Evolutionary conservation across 345 rosid genomes (phyloP), one percentile per base, ranked within the genome.

Genomic region (thale cress (Arabidopsis thaliana)): DNA sequence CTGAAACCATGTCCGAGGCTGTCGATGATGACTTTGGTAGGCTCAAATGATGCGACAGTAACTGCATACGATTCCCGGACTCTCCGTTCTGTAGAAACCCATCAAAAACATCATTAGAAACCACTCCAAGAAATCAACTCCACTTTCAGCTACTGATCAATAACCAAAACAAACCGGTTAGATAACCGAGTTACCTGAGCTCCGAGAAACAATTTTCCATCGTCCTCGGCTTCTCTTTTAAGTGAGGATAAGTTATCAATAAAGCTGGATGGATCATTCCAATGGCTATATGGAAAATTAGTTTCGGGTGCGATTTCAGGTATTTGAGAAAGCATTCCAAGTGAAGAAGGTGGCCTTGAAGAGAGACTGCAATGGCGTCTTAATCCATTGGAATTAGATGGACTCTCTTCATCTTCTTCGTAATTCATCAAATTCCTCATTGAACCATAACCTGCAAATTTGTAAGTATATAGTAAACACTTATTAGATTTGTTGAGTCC

Each of bases 21-120:
- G 78, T 62, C 2, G 84, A 70, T 7, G 74, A 80, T 45, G 89
- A 81, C 79, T 83, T 84, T 0, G 93, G 91, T 80, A 94, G 82
- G 83, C 95, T 89, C 85, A 85, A 73, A 57, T 86, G 98, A 72
- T 85, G 97, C 10, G 87, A 83, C 67, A 91, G 76, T 49, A 79
- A 73, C 65, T 79, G 72, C 68, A 80, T 45, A 24, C 83, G 75
- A 67, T 76, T 84, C 59, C 84, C 83, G 9, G 77, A 40, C 69
- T 65, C 78, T 14, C 74, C 85, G 37, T 80, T 84, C 93, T 84
- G 80, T 53, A 65, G 24, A 60, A 71, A 33, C 16, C 16, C 6
- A 72, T 32, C 37, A 14, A 23, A 23, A 63, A 53, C 49, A 67
- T 16, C 48, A 63, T 11, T 40, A 24, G 20, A 20, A 70, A 28